Base-by-base conservation (phyloP, 106 monocot species). In the Phalaenopsis equestris region DNA sequence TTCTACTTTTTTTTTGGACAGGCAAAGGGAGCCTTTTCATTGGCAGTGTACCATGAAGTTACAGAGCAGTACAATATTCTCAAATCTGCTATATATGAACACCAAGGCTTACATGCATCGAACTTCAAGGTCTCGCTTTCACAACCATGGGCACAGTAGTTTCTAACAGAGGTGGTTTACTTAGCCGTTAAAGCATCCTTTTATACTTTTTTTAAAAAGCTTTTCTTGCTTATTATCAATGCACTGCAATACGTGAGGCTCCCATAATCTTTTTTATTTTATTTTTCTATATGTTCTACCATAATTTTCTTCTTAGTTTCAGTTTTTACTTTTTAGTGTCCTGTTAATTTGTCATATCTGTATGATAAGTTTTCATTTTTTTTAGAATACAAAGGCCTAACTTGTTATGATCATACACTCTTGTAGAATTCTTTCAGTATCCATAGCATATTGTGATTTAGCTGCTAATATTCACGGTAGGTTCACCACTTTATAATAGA, bases 11-110 rank as follows among this genome's bases (percentile, higher is more conserved):
- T 41, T 17, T 0, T 85, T 67, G 67, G 84, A 46, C 88, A 93
- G 93, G 87, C 83, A 3, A 89, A 85, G 77, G 87, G 83, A 80
- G 80, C 80, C 79, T 93, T 87, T 79, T 85, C 87, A 47, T 41
- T 82, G 42, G 86, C 84, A 75, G 18, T 93, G 46, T 82, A 93
- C 68, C 47, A 84, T 58, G 90, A 87, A 16, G 89, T 93, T 41
- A 76, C 30, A 68, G 83, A 85, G 72, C 90, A 93, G 47, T 93
- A 93, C 72, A 80, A 80, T 77, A 82, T 82, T 55, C 93, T 93
- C 37, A 87, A 85, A 52, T 81, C 93, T 87, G 93, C 93, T 81
- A 87, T 90, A 56, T 80, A 82, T 77, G 85, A 82, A 80, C 42
- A 79, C 73, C 76, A 80, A 56, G 88, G 90, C 78, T 49, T 84